Percentiles rank a stretch among this genome's conserved stretches.
Evolutionary conservation across 306 rosid species (phyloP).

Genomic region (Malus fusca): DNA sequence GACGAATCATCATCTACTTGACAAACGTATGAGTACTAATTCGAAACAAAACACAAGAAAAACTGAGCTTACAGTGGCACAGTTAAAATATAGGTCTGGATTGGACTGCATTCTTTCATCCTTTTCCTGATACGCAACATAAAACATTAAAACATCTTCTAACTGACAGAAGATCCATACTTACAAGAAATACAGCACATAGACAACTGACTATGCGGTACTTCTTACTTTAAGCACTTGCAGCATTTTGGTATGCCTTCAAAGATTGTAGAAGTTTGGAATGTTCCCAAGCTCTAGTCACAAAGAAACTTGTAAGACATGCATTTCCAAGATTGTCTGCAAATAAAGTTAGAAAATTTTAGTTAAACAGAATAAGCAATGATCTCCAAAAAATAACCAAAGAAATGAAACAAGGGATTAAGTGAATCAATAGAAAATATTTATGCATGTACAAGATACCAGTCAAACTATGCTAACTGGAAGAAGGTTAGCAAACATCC

Average conservation of each 20-base stretch:
- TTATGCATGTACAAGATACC: neutral
- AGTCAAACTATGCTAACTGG: neutral
- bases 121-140: constrained; percentile 58
- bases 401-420: neutral
- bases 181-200: neutral
- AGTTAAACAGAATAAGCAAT: neutral
- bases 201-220: neutral
- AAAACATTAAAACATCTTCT: constrained; percentile 30
- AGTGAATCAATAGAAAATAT: neutral
- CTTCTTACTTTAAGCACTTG: constrained; percentile 49
- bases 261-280: constrained; percentile 71
- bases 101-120: constrained; percentile 79
- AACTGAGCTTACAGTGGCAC: constrained; percentile 63
- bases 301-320: constrained; percentile 81
- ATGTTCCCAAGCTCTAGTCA: constrained; percentile 90
- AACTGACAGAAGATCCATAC: constrained; percentile 9
- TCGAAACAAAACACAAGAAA: neutral
- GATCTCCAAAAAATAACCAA: neutral
- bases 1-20: neutral
- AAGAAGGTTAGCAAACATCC: neutral
- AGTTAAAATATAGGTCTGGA: constrained; percentile 80
- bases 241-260: constrained; percentile 95
- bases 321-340: constrained; percentile 95
- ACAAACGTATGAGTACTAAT: neutral
- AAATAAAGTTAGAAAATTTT: constrained; percentile 13